Evolutionary conservation across 306 rosid genomes (phyloP).

Genomic region (Citrullus colocynthis): DNA sequence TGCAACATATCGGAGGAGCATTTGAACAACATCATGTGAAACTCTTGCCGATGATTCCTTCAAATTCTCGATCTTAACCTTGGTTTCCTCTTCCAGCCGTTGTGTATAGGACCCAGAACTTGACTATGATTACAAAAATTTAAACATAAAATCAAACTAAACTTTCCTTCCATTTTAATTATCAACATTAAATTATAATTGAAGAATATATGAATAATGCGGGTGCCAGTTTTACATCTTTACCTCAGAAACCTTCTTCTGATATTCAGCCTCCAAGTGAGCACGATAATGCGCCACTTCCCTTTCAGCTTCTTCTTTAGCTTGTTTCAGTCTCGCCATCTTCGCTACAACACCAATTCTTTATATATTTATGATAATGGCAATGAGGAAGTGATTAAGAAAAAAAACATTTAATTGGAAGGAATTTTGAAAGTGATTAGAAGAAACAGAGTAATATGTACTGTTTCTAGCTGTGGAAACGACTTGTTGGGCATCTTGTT

Average conservation of each 20-base stretch:
- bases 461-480: slow-evolving; percentile 53
- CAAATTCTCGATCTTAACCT: background rate
- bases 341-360: background rate
- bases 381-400: background rate
- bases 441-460: background rate
- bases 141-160: background rate
- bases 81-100: background rate
- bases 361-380: background rate
- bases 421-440: background rate
- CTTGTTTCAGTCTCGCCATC: background rate
- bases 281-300: background rate
- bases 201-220: no score
- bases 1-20: slow-evolving; percentile 49
- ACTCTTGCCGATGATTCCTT: background rate
- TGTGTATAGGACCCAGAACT: background rate
- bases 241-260: slow-evolving; percentile 53
- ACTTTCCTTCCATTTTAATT: background rate
- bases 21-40: slow-evolving; percentile 35
- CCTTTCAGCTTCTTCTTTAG: background rate
- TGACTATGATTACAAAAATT: background rate
- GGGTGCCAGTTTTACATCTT: no score
- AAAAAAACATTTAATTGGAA: no score
- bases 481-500: slow-evolving; percentile 76
- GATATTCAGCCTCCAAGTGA: slow-evolving; percentile 13
- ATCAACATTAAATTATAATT: no score